These are phyloP conservation scores for Glonium stellatum DNA, from an alignment of 495 filamentous ascomycete species.

Conservation along the genomic window DNA sequence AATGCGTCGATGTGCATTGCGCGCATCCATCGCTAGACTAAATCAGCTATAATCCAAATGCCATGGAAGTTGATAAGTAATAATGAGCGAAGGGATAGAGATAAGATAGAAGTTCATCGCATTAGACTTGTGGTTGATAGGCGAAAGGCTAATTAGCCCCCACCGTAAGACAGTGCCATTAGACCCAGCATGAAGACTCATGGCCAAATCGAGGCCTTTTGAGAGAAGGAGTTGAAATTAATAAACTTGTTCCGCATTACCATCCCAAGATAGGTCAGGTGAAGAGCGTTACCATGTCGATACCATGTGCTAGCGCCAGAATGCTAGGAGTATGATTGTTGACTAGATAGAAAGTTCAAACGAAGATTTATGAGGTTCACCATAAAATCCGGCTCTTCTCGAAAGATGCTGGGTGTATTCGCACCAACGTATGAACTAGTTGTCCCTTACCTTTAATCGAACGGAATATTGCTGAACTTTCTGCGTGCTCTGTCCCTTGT, in stretches of 20 bases:
- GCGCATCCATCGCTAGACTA: conserved; percentile 82
- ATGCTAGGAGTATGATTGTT: no score
- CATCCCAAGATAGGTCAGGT: no score
- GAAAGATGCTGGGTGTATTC: neutral
- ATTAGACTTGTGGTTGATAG: no score
- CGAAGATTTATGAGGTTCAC: neutral
- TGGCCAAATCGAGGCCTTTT: no score
- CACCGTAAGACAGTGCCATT: no score
- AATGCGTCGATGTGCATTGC: conserved; percentile 97
- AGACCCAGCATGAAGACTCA: no score
- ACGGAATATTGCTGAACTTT: conserved; percentile 98
- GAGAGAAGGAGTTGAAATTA: no score
- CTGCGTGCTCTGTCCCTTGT: conserved; percentile 87
- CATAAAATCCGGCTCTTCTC: no score
- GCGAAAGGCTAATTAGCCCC: no score
- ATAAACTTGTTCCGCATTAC: no score
- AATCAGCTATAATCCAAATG: conserved; percentile 6
- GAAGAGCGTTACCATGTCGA: no score
- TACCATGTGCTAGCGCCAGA: no score
- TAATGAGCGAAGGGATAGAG: neutral
- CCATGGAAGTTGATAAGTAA: neutral
- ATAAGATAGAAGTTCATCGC: neutral
- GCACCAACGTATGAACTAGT: conserved; percentile 5
- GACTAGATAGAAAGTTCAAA: neutral
- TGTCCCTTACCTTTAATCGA: conserved; percentile 66